Evolutionary conservation across 2,329 filamentous ascomycete genomes (phyloP), one percentile per base, ranked within the genome.

Genomic region (Fusarium miscanthi): DNA sequence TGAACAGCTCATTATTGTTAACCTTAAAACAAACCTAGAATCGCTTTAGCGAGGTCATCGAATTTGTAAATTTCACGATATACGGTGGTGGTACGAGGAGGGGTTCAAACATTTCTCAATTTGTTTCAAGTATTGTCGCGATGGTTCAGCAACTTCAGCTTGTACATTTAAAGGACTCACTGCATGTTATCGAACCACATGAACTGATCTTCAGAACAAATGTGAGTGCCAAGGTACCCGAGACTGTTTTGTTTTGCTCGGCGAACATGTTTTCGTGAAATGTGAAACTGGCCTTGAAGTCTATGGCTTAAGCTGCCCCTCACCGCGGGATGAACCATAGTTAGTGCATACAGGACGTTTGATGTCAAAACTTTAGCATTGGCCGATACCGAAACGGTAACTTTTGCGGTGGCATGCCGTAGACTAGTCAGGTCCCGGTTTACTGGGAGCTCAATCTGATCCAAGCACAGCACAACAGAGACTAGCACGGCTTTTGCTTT

Each of bases 231-330:
- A 41, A 41, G 51, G 52, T 64, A n/a, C 27, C 40, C 35, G 42
- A 63, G 23, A 56, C 46, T 45, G 19, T 21, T 35, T 31, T 63
- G 35, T 45, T 33, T 63, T 16, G 30, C 23, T 30, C 40, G 40
- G 14, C 40, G 10, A 48, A 48, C 31, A 33, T 48, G 48, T 41
- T 62, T 49, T 40, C 41, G 10, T 21, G 27, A 33, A 45, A 52
- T 13, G 21, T 63, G 59, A 63, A 64, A 64, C 59, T 64, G 30
- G 25, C n/a, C n/a, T 40, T 14, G 58, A 40, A 63, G 61, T 21
- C 11, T 30, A 6, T 37, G 27, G 48, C 25, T 35, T 25, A 16
- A 46, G 33, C 45, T 10, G 30, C 45, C 54, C 61, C 27, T 60
- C 40, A 35, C 27, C 30, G 35, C 40, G 59, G 59, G 59, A 64